Base-by-base conservation (phyloP, 768 basidiomycete species). In the Amanita jacksonii region DNA sequence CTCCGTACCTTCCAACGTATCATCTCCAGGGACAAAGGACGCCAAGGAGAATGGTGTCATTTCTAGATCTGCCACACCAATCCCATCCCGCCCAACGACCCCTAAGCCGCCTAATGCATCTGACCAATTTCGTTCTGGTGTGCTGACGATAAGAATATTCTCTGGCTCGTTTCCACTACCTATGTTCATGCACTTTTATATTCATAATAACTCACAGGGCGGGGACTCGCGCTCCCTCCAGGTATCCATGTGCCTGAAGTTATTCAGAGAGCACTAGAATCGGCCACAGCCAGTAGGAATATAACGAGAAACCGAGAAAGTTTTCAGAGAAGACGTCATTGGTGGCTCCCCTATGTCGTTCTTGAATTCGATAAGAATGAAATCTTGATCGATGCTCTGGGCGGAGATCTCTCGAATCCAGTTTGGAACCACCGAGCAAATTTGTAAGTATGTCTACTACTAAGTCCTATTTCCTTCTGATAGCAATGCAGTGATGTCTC, bases 341-440 rank as follows among this genome's bases (percentile, higher is more conserved):
- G 89, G 90, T 92, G 86, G 87, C 74, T 99, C 27, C 96, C 96
- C 22, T 98, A 86, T 54, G 86, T 98, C 59, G 96, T 98, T 32
- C 81, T 99, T 53, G 93, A 97, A 65, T 94, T 93, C 68, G 87
- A 91, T 67, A 91, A 90, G 73, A 98, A 98, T 63, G 93, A 98
- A 62, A 81, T 98, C 54, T 67, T 99, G 52, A 83, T 98, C 45
- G 94, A 98, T 67, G 92, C 93, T 8, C 74, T 97, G 56, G 92
- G 88, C 7, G 96, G 94, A n/a, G 90, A 97, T 62, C 74, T 98
- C 39, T 57, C 76, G 9, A 80, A 73, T 53, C 96, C 96, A 3
- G 75, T 88, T 39, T 99, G 96, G 94, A 91, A 93, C 66, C 97
- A 93, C 57, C 78, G 85, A 30, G 88, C 96, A 23, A 80, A 91